Evolutionary conservation across 2,329 filamentous ascomycete genomes (phyloP), one percentile per base, ranked within the genome.

Genomic region (Aciculosporium take): DNA sequence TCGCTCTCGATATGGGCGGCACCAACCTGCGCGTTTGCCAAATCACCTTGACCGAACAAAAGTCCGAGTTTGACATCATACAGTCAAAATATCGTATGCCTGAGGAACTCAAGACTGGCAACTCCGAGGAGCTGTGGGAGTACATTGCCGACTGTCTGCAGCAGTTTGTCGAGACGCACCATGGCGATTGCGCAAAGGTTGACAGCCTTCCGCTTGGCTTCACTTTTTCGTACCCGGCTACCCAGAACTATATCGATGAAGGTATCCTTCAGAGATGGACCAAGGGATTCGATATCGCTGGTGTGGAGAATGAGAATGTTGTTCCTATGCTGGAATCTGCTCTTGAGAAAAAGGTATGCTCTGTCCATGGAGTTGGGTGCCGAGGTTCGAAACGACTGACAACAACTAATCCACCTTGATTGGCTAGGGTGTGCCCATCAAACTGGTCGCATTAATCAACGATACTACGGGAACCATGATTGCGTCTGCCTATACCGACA

Each of bases 381-480:
- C 33, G 15, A 18, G 13, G n/a, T 29, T 8, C 21, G 8, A 37
- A 25, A 23, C 13, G n/a, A 24, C 8, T 39, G 37, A 39, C 21
- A 9, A 20, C 24, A 9, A 20, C 24, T 40, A 21, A 40, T 32
- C 21, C 21, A 29, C 7, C 10, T 21, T 7, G 8, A 5, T 9
- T 15, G 27, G 27, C 47, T 21, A 88, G 81, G 81, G 81, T 24
- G 81, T 95, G 12, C 89, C 89, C 36, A 93, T 96, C 65, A 94
- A 88, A 66, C 71, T 96, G 43, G 84, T 83, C 20, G 91, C 91
- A 28, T 66, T 98, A 60, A 91, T 96, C 66, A 98, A 98, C 61
- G 91, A 98, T 61, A 98, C 91, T 37, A 96, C 89, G 15, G 91
- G 91, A 54, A 98, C 91, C 25, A 69, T 98, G 54, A 94, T 98